phyloP scores from a whole-genome alignment of 495 filamentous ascomycete genomes.

The Hypoxylon fragiforme region DNA sequence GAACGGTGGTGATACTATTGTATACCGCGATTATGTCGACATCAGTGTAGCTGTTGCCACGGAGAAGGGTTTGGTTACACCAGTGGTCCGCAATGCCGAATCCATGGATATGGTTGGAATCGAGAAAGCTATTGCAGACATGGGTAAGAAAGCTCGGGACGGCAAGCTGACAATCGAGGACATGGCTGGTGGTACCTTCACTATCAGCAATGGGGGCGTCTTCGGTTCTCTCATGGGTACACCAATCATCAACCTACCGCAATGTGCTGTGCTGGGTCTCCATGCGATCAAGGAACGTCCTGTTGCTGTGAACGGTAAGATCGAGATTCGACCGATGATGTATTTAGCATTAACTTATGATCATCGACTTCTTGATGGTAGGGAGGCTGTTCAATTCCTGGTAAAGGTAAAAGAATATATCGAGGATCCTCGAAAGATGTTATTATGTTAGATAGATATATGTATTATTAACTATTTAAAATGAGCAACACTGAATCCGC shows the following conservation, averaged over 20 bases:
- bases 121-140: slow-evolving; percentile 87
- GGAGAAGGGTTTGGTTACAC: slow-evolving; percentile 95
- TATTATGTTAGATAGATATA: slow-evolving; percentile 52
- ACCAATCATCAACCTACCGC: slow-evolving; percentile 98
- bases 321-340: slow-evolving; percentile 98
- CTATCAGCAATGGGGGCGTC: slow-evolving; percentile 88
- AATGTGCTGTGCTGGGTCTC: slow-evolving; percentile 94
- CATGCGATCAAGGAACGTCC: slow-evolving; percentile 97
- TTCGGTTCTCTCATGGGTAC: slow-evolving; percentile 86
- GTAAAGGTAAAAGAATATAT: slow-evolving; percentile 99
- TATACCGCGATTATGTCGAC: slow-evolving; percentile 97
- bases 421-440: slow-evolving; percentile 92
- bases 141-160: slow-evolving; percentile 97
- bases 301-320: slow-evolving; percentile 85
- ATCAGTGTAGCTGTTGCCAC: slow-evolving; percentile 97
- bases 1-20: slow-evolving; percentile 93
- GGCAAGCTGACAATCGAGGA: slow-evolving; percentile 98
- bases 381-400: slow-evolving; percentile 95
- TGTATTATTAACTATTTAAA: neutral
- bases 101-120: slow-evolving; percentile 83
- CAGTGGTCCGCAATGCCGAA: slow-evolving; percentile 93
- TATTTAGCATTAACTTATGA: slow-evolving; percentile 97
- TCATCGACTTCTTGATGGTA: slow-evolving; percentile 90
- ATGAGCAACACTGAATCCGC: too few relatives aligned
- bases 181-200: slow-evolving; percentile 98